phyloP scores from a whole-genome alignment of 768 basidiomycete species.

The Mycena venus region DNA sequence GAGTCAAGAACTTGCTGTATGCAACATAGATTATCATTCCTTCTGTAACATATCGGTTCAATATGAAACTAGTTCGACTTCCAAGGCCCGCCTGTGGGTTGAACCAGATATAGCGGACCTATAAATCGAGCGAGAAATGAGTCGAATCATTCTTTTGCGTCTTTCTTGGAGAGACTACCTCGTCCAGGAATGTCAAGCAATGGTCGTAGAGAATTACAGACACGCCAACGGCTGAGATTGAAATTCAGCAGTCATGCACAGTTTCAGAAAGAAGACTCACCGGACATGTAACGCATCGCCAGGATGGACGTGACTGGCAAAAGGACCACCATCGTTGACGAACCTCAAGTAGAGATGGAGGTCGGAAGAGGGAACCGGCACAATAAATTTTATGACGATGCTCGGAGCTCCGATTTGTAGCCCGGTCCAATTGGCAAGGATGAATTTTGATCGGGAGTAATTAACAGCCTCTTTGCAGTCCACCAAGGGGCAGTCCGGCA shows the following conservation, averaged over 20 bases:
- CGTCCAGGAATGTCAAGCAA: not conserved
- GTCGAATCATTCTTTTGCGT: too few relatives aligned
- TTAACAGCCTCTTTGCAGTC: too few relatives aligned
- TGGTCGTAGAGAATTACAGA: conserved; percentile 3
- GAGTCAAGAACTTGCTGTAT: not conserved
- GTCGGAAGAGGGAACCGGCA: not conserved
- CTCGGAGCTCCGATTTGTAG: too few relatives aligned
- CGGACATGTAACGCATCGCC: conserved; percentile 1
- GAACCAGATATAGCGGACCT: not conserved
- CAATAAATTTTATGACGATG: not conserved
- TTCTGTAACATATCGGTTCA: conserved; percentile 6
- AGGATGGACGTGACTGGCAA: not conserved
- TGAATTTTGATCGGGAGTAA: too few relatives aligned
- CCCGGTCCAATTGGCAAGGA: too few relatives aligned
- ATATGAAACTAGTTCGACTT: not conserved
- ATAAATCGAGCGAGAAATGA: too few relatives aligned
- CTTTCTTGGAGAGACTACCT: too few relatives aligned
- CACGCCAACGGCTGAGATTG: not conserved
- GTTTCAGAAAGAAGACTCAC: not conserved
- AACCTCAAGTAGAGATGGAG: not conserved
- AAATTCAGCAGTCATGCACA: not conserved
- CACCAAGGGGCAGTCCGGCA: too few relatives aligned
- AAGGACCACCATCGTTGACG: not conserved
- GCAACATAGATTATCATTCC: conserved; percentile 9
- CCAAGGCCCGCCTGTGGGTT: not conserved